A percentile compares a stretch with the other conserved stretches of the same genome.
phyloP scores from a whole-genome alignment of 2,329 filamentous ascomycete species.

The Colletotrichum viniferum region DNA sequence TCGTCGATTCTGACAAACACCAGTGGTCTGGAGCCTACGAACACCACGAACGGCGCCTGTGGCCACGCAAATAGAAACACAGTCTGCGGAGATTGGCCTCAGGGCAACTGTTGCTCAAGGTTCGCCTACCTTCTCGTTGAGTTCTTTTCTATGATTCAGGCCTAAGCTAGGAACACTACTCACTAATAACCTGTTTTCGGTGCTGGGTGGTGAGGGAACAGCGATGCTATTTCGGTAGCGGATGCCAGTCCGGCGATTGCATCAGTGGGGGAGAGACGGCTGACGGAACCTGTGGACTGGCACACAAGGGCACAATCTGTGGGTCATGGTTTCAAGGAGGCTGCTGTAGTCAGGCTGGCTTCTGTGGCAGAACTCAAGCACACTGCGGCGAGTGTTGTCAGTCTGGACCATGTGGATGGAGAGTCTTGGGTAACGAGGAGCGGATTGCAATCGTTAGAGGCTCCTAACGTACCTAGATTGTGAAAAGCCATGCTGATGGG shows the following conservation, averaged over 20 bases:
- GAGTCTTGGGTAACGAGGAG: background rate
- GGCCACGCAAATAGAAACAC: background rate
- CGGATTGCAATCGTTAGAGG: background rate
- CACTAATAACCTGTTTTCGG: background rate
- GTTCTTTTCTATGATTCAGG: background rate
- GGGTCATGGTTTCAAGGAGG: background rate
- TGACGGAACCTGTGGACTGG: background rate
- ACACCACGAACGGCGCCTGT: background rate
- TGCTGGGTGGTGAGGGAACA: background rate
- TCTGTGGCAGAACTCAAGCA: background rate
- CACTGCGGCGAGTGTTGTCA: background rate
- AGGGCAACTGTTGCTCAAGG: background rate
- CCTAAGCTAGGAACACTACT: rapidly evolving
- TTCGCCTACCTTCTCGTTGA: background rate
- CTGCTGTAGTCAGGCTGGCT: background rate
- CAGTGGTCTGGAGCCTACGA: background rate
- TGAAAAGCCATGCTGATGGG: rapidly evolving
- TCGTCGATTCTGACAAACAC: background rate
- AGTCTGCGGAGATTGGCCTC: background rate
- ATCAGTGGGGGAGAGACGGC: background rate
- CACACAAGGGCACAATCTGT: background rate
- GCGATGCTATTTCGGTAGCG: background rate
- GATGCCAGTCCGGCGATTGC: background rate
- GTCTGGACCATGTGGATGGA: background rate
- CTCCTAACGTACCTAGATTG: rapidly evolving